Evolutionary conservation across 2,329 filamentous ascomycete species (phyloP).

Genomic region (Verticillium nonalfalfae): DNA sequence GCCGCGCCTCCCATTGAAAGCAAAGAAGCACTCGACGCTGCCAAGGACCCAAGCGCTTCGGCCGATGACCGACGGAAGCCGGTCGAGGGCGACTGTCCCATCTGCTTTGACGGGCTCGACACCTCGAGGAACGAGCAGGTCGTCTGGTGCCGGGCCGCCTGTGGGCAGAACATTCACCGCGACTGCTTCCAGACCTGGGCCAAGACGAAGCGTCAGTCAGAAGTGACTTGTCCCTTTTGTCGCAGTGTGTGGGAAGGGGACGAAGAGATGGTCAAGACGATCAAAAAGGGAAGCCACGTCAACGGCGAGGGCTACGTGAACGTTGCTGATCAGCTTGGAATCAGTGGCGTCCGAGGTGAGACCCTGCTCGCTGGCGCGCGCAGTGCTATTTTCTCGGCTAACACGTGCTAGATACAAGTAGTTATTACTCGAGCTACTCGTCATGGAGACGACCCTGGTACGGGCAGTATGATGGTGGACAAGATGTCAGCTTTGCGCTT

Average conservation of each 20-base stretch:
- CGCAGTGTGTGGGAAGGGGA: slow-evolving; percentile 49
- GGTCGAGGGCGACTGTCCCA: slow-evolving; percentile 48
- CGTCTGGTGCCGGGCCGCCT: slow-evolving; percentile 45
- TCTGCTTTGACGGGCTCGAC: slow-evolving; percentile 47
- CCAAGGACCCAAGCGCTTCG: slow-evolving; percentile 16
- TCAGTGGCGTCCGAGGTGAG: slow-evolving; percentile 44
- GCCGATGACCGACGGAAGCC: slow-evolving; percentile 37
- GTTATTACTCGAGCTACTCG: not conserved
- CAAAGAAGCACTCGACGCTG: slow-evolving; percentile 17
- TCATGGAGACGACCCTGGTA: too few species aligned
- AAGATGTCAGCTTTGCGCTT: too few species aligned
- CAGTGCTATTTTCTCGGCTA: not conserved
- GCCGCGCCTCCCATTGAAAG: slow-evolving; percentile 43
- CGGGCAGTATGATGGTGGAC: too few species aligned
- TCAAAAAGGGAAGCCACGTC: slow-evolving; percentile 31
- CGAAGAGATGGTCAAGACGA: slow-evolving; percentile 31
- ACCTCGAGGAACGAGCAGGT: slow-evolving; percentile 24
- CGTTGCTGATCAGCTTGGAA: slow-evolving; percentile 53
- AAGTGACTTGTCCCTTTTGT: slow-evolving; percentile 56
- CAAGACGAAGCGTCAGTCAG: slow-evolving; percentile 31
- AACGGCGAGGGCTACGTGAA: slow-evolving; percentile 55
- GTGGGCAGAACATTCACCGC: slow-evolving; percentile 49
- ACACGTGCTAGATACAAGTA: not conserved
- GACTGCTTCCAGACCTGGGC: slow-evolving; percentile 51
- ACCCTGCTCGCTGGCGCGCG: not conserved